phyloP scores from a whole-genome alignment of 768 basidiomycete genomes.

The Trametes sanguinea region DNA sequence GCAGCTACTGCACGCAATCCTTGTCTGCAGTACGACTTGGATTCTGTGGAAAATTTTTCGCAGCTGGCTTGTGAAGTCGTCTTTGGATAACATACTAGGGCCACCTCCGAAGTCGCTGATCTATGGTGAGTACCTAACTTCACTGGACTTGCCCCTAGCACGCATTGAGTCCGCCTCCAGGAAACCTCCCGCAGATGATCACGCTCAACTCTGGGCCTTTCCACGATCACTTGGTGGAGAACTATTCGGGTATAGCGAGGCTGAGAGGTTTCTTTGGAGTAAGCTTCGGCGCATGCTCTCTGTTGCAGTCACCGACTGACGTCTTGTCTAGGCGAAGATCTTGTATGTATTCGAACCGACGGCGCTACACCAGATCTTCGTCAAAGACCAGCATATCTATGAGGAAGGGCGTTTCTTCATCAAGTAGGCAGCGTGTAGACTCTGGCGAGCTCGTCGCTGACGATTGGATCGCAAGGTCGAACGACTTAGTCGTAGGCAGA shows the following conservation, averaged over 20 bases:
- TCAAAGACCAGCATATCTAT: slow-evolving; percentile 27
- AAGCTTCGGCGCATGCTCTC: not conserved
- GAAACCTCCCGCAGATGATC: not conserved
- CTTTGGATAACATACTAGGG: slow-evolving; percentile 20
- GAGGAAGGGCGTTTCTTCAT: slow-evolving; percentile 19
- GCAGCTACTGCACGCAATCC: not conserved
- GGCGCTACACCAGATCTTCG: slow-evolving; percentile 22
- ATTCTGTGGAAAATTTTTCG: not conserved
- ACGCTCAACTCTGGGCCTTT: not conserved
- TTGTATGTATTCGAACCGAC: not conserved
- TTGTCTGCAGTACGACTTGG: not conserved
- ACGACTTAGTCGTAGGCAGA: no score
- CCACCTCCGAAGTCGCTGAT: slow-evolving; percentile 17
- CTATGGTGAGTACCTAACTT: slow-evolving; percentile 4
- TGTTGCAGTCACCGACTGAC: not conserved
- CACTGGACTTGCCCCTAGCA: no score
- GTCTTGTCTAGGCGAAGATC: not conserved
- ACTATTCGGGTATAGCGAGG: not conserved
- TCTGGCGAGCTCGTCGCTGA: no score
- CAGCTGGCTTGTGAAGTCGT: no score
- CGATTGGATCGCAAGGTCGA: no score
- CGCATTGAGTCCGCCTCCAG: not conserved
- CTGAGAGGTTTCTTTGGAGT: not conserved
- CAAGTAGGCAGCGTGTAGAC: not conserved
- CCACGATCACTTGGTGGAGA: not conserved